Conservation (phyloP, 116 monocot species). For the Zostera marina region DNA sequence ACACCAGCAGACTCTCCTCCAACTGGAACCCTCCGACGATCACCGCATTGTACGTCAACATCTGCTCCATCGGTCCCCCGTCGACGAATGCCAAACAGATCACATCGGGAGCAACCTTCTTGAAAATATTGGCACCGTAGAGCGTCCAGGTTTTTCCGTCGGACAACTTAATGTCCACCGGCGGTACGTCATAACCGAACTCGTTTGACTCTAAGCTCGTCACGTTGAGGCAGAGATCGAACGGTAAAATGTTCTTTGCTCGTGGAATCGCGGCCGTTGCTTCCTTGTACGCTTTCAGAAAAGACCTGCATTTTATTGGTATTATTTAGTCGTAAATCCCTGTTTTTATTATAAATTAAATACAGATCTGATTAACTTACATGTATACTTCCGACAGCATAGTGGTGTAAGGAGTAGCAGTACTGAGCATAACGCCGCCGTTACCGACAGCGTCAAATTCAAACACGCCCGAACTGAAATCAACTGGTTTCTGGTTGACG, state of each 20-base stretch:
- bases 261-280: background rate
- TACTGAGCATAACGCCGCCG: slow-evolving; percentile 3
- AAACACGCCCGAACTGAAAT: background rate
- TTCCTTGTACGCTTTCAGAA: background rate
- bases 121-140: background rate
- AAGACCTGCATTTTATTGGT: background rate
- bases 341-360: background rate
- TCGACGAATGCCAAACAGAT: background rate
- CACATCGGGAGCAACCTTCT: background rate
- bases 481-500: background rate
- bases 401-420: background rate
- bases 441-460: background rate
- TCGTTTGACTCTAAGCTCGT: background rate
- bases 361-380: background rate
- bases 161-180: background rate
- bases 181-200: slow-evolving; percentile 1
- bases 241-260: too few species aligned
- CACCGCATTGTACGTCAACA: background rate
- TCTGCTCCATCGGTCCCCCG: slow-evolving; percentile 2
- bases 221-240: background rate
- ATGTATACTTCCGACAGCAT: background rate
- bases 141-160: slow-evolving; percentile 1
- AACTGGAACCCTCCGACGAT: slow-evolving; percentile 2
- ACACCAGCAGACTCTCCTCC: background rate
- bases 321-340: background rate